Evolutionary conservation across 306 rosid species (phyloP), one percentile per base, ranked within the genome.

Genomic region (Sicyos edulis): DNA sequence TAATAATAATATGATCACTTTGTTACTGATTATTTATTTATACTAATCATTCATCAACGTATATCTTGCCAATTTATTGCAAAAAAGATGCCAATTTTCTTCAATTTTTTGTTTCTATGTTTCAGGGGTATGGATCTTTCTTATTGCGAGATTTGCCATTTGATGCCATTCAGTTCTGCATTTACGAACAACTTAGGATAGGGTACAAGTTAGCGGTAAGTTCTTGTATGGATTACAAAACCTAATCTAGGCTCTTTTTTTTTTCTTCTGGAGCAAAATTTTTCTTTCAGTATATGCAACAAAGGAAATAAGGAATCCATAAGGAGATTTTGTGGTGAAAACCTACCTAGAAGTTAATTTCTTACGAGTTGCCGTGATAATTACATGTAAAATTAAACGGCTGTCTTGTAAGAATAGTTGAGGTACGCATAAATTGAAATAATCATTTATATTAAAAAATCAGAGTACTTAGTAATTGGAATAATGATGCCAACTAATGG

Each of bases 121-220:
- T 83, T 58, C 72, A 89, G 96, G 96, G 96, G 32, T 89, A 83
- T 62, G 85, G 96, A 70, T 89, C 96, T 57, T 89, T 89, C 81
- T 80, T 89, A 72, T 73, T 89, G 81, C 85, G 96, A 83, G 96
- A 89, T 81, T 83, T 89, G 78, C 96, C 96, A 61, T 89, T 89
- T 83, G 96, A 89, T 80, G 96, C 92, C 62, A 71, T 87, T 65
- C 90, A 87, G 80, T 82, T 89, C 51, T 89, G 96, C 83, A 80
- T 89, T 75, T 89, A 89, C 16, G 96, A 89, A 88, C 96, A 89
- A 82, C 90, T 89, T 24, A 86, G 84, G 45, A 80, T 89, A 1
- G 96, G 96, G 55, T 89, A 85, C 78, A 89, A 85, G 77, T 54
- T 84, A 69, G 92, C 90, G 83, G 96, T 89, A 87, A 61, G 88